Evolutionary conservation across 306 rosid genomes (phyloP).

Genomic region (Boehmeria nivea): DNA sequence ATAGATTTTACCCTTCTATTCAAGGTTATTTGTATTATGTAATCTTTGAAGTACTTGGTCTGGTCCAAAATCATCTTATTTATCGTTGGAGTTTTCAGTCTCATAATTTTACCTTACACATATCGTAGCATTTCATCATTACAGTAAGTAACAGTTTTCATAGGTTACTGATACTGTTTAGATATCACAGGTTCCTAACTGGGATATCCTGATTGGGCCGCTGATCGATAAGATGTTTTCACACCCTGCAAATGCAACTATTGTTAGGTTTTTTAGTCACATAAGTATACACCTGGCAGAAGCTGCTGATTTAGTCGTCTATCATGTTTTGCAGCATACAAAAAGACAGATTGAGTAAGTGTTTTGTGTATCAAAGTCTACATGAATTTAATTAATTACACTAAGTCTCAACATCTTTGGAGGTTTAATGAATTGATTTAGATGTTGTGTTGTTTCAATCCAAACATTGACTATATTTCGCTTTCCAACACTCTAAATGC

Average conservation of each 20-base stretch:
- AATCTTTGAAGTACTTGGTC: no score
- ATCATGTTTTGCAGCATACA: conserved; percentile 55
- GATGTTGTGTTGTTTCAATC: no score
- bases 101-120: no score
- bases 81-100: neutral
- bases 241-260: conserved; percentile 75
- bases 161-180: conserved; percentile 7
- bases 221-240: conserved; percentile 82
- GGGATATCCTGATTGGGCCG: conserved; percentile 65
- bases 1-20: no score
- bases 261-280: conserved; percentile 70
- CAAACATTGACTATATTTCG: no score
- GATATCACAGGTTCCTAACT: conserved; percentile 64
- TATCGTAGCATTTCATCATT: no score
- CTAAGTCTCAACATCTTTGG: no score
- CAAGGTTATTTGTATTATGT: no score
- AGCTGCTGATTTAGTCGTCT: conserved; percentile 59
- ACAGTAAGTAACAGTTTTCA: neutral
- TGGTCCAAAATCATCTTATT: neutral
- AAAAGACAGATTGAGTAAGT: conserved; percentile 65
- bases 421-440: no score
- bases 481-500: no score
- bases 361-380: no score
- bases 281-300: conserved; percentile 61
- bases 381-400: no score